These are phyloP conservation scores for Penicillium sp. DNA, from an alignment of 2,329 filamentous ascomycete species.

Conservation along the genomic window DNA sequence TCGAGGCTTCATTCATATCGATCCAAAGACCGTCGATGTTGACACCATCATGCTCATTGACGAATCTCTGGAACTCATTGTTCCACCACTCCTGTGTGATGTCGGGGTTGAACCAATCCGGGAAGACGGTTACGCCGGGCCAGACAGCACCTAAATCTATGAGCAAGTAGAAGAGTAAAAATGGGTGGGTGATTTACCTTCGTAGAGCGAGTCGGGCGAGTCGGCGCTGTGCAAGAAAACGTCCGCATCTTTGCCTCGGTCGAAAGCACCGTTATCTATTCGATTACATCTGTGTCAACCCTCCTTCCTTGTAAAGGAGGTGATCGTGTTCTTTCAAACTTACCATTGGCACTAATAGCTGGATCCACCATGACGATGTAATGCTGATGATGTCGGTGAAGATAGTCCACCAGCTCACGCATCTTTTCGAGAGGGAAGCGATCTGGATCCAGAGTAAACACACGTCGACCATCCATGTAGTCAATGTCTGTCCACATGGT, in stretches of 20 bases:
- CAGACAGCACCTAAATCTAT: constrained; percentile 61
- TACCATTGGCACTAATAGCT: constrained; percentile 40
- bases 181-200: constrained; percentile 31
- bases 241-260: constrained; percentile 56
- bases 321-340: not conserved
- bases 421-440: constrained; percentile 46
- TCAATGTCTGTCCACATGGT: constrained; percentile 47
- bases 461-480: constrained; percentile 38
- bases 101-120: constrained; percentile 69
- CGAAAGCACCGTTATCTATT: constrained; percentile 53
- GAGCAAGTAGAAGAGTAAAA: not conserved
- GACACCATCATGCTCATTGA: constrained; percentile 59
- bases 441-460: constrained; percentile 40
- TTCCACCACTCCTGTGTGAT: constrained; percentile 63
- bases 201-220: constrained; percentile 45
- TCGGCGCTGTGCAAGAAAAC: constrained; percentile 54
- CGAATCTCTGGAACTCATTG: constrained; percentile 62
- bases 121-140: constrained; percentile 68
- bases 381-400: constrained; percentile 64
- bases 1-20: constrained; percentile 60
- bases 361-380: constrained; percentile 74
- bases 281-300: constrained; percentile 9
- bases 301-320: not conserved
- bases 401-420: constrained; percentile 60
- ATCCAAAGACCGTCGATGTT: constrained; percentile 77